A percentile compares a stretch with the other conserved stretches of the same genome.
These are phyloP conservation scores for Tricholoma flavovirens DNA, from an alignment of 768 basidiomycete genomes.

Conservation along the genomic window DNA sequence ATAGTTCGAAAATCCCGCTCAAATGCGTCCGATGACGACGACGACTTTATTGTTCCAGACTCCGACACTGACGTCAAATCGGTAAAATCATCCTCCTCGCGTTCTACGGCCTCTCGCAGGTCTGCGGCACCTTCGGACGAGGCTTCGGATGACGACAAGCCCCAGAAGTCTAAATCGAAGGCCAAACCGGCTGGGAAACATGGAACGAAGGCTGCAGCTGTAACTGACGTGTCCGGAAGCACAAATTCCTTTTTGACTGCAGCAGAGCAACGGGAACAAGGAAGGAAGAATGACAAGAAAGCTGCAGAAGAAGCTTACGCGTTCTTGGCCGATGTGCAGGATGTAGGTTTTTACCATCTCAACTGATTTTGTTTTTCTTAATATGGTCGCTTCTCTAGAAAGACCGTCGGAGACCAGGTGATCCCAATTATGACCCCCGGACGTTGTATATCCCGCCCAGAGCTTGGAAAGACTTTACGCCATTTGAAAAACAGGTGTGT, in stretches of 20 bases:
- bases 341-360: slow-evolving; percentile 41
- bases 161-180: slow-evolving; percentile 30
- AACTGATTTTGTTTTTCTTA: not conserved
- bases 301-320: slow-evolving; percentile 68
- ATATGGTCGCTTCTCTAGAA: slow-evolving; percentile 42
- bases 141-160: slow-evolving; percentile 35
- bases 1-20: slow-evolving; percentile 38
- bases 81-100: slow-evolving; percentile 45
- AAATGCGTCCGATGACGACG: slow-evolving; percentile 51
- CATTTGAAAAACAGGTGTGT: slow-evolving; percentile 86
- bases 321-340: slow-evolving; percentile 67
- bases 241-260: slow-evolving; percentile 64
- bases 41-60: slow-evolving; percentile 67
- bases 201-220: slow-evolving; percentile 18
- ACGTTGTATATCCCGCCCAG: slow-evolving; percentile 75
- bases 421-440: slow-evolving; percentile 85
- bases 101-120: slow-evolving; percentile 41
- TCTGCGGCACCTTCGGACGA: slow-evolving; percentile 32
- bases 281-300: slow-evolving; percentile 81
- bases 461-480: slow-evolving; percentile 81
- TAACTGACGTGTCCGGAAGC: slow-evolving; percentile 19
- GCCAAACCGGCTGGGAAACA: slow-evolving; percentile 27
- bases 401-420: slow-evolving; percentile 71
- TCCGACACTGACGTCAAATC: slow-evolving; percentile 52
- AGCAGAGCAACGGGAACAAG: slow-evolving; percentile 70